A percentile compares a stretch with the other conserved stretches of the same genome.
phyloP scores from a whole-genome alignment of 192 early-diverging fungal genomes.

The Coemansia sp. region DNA sequence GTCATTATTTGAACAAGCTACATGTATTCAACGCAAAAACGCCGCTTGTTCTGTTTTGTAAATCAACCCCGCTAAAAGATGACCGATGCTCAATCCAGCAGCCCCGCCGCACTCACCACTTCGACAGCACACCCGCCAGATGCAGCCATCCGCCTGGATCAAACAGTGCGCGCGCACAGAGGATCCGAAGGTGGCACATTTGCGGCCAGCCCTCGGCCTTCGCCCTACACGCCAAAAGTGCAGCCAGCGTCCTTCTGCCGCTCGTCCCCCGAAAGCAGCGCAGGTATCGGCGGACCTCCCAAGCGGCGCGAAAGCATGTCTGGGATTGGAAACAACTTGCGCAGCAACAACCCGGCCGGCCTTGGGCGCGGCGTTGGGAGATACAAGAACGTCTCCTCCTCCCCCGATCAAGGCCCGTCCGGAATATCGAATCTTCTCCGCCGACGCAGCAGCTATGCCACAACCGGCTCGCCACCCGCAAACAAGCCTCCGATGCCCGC shows the following conservation, averaged over 20 bases:
- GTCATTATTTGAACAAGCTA: too few species aligned
- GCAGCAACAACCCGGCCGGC: conserved; percentile 27
- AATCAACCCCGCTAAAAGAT: not conserved
- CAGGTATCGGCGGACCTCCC: conserved; percentile 37
- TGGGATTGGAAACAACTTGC: conserved; percentile 49
- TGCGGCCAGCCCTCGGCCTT: not conserved
- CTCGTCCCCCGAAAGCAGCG: conserved; percentile 1
- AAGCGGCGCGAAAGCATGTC: conserved; percentile 49
- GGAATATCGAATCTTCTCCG: conserved; percentile 19
- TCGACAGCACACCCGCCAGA: not conserved
- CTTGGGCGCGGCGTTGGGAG: conserved; percentile 34
- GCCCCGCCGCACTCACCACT: not conserved
- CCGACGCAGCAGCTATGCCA: conserved; percentile 9
- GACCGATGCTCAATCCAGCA: conserved; percentile 12
- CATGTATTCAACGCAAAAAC: too few species aligned
- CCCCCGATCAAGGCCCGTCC: conserved; percentile 10
- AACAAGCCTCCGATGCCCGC: not conserved
- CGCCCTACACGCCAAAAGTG: conserved; percentile 16
- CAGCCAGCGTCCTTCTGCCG: not conserved
- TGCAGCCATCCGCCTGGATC: not conserved
- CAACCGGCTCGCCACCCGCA: not conserved
- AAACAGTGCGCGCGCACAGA: conserved; percentile 1
- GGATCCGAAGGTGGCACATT: not conserved
- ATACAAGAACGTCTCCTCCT: not conserved
- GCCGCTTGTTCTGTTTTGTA: not conserved